Percentiles rank a stretch among this genome's conserved stretches.
phyloP scores from a whole-genome alignment of 495 filamentous ascomycete genomes.

The Terfezia claveryi region DNA sequence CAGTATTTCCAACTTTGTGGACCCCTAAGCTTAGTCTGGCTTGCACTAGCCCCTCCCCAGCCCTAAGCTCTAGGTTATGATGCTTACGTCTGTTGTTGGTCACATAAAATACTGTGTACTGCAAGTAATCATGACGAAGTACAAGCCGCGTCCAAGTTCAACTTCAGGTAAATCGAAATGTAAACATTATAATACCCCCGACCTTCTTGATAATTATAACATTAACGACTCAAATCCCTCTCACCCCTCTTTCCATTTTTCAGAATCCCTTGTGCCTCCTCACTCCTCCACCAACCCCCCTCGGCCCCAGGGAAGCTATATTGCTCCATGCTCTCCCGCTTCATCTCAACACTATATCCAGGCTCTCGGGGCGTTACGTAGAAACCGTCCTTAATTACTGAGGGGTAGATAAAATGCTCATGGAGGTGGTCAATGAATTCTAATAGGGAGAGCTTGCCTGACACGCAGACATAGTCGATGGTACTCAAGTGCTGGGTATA shows the following conservation, averaged over 20 bases:
- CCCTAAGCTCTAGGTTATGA: too few species aligned
- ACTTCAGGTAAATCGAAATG: too few species aligned
- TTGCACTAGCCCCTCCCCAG: too few species aligned
- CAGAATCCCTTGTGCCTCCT: slow-evolving; percentile 44
- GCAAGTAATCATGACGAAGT: too few species aligned
- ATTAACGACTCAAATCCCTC: neutral
- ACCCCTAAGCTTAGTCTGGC: too few species aligned
- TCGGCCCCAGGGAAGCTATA: slow-evolving; percentile 54
- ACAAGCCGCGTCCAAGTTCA: too few species aligned
- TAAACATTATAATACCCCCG: too few species aligned
- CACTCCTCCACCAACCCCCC: slow-evolving; percentile 65
- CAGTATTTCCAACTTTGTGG: too few species aligned
- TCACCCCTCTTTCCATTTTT: slow-evolving; percentile 7
- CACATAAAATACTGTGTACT: too few species aligned
- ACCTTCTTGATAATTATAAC: too few species aligned
- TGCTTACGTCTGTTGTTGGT: too few species aligned
- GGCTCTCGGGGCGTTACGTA: slow-evolving; percentile 65
- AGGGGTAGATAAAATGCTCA: slow-evolving; percentile 74
- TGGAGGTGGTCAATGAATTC: slow-evolving; percentile 90
- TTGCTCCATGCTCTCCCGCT: slow-evolving; percentile 58
- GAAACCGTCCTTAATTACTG: slow-evolving; percentile 60
- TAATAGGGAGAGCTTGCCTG: slow-evolving; percentile 55
- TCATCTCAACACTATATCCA: slow-evolving; percentile 88
- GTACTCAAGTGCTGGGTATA: slow-evolving; percentile 88
- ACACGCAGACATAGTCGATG: slow-evolving; percentile 81